Conservation (phyloP, 768 basidiomycete genomes). For the Panaeolus cyanescens region DNA sequence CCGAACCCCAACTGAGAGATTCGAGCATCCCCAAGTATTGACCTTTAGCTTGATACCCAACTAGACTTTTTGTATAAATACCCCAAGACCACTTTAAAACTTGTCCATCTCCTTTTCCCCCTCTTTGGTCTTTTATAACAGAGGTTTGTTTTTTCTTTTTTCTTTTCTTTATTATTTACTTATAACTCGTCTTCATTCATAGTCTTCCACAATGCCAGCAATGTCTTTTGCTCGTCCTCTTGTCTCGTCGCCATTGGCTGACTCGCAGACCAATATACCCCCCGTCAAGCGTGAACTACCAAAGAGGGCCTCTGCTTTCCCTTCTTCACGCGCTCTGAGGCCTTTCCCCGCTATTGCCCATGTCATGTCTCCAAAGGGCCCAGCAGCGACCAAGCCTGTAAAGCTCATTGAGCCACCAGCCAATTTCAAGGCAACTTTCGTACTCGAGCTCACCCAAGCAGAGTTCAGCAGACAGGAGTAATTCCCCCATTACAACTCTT, state of each 20-base stretch:
- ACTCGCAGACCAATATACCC: slow-evolving; percentile 29
- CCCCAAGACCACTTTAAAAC: slow-evolving; percentile 17
- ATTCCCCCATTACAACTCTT: slow-evolving; percentile 1
- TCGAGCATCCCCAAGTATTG: slow-evolving; percentile 12
- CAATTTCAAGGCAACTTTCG: slow-evolving; percentile 68
- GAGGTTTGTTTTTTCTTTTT: slow-evolving; percentile 32
- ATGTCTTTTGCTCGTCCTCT: slow-evolving; percentile 52
- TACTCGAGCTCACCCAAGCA: slow-evolving; percentile 81
- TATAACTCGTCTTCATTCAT: background rate
- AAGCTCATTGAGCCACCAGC: slow-evolving; percentile 83
- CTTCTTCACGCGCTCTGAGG: slow-evolving; percentile 72
- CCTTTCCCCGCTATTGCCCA: slow-evolving; percentile 72
- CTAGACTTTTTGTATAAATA: slow-evolving; percentile 27
- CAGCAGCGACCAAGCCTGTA: slow-evolving; percentile 44
- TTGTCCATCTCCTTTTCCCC: slow-evolving; percentile 9
- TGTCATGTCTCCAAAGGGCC: slow-evolving; percentile 34
- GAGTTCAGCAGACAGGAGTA: slow-evolving; percentile 72
- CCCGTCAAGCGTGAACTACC: slow-evolving; percentile 35
- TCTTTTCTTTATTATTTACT: background rate
- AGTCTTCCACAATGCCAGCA: background rate
- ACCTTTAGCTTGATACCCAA: background rate
- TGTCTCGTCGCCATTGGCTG: slow-evolving; percentile 68
- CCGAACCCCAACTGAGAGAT: slow-evolving; percentile 32
- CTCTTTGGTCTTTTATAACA: slow-evolving; percentile 25
- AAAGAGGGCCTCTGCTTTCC: slow-evolving; percentile 56